Base-by-base conservation (phyloP, 768 basidiomycete genomes). In the Pleurotus tuber-regium region DNA sequence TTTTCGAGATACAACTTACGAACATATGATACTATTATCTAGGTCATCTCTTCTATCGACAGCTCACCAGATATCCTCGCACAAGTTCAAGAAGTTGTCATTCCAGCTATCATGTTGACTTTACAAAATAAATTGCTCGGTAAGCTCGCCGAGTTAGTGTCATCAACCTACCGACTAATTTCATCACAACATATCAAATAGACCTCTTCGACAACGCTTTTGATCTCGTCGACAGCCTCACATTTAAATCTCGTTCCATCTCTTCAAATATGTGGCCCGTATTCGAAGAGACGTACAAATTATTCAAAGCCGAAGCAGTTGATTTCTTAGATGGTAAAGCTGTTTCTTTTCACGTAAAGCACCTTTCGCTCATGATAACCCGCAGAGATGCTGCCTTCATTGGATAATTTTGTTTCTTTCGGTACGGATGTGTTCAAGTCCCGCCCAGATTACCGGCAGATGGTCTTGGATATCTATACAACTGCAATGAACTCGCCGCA, bases 131-230 rank as follows among this genome's bases (percentile, higher is more conserved):
- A 87, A 64, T 62, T 89, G 18, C 72, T 93, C 46, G 90, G 92
- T 89, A 50, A 33, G 80, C 6, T 28, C 36, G 16, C 12, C 10
- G 16, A 4, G 50, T 41, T 39, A 52, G 28, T 29, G 35, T 41
- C 39, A 23, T n/a, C n/a, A n/a, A n/a, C n/a, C n/a, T n/a, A n/a
- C n/a, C n/a, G n/a, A n/a, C n/a, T n/a, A n/a, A n/a, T n/a, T n/a
- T n/a, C n/a, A n/a, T n/a, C n/a, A n/a, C n/a, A n/a, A n/a, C n/a
- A 26, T 19, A 39, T 26, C 8, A 43, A 55, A 8, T 59, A 90
- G 92, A 96, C 61, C 71, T 95, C 36, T 86, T 90, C 61, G 92
- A 93, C 67, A 88, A 90, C 63, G 82, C 89, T 74, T 93, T 86
- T 64, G 90, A 92, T 57, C 70, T 95, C 46, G 81, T 92, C 43